phyloP scores from a whole-genome alignment of 2,329 filamentous ascomycete genomes.

The Eutypa lata region DNA sequence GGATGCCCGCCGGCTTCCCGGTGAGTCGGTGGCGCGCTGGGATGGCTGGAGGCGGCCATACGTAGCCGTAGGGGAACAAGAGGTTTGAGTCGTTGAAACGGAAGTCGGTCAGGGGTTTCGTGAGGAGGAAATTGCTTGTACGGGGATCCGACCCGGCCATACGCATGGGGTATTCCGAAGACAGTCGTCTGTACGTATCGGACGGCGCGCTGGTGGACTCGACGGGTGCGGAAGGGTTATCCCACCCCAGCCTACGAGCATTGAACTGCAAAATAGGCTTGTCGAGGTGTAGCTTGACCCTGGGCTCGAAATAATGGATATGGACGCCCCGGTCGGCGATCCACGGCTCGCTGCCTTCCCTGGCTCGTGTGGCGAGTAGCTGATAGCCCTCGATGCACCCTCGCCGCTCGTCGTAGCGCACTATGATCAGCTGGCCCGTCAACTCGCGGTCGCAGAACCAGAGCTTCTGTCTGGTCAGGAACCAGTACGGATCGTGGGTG shows the following conservation, averaged over 20 bases:
- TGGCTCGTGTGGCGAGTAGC: constrained; percentile 62
- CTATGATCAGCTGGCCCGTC: constrained; percentile 71
- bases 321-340: constrained; percentile 60
- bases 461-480: constrained; percentile 72
- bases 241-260: constrained; percentile 21
- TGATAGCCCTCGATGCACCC: constrained; percentile 80
- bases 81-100: constrained; percentile 26
- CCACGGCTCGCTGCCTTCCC: constrained; percentile 60
- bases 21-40: constrained; percentile 57
- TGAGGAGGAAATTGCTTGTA: constrained; percentile 66
- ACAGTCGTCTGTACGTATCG: constrained; percentile 32
- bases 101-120: constrained; percentile 45
- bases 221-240: constrained; percentile 13
- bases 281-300: constrained; percentile 69
- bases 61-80: constrained; percentile 43
- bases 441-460: constrained; percentile 80
- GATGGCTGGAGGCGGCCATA: constrained; percentile 75
- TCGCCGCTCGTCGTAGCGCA: constrained; percentile 69
- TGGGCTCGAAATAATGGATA: constrained; percentile 70
- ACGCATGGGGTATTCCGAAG: constrained; percentile 51
- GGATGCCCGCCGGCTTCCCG: constrained; percentile 24
- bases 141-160: constrained; percentile 46
- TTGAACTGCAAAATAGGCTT: constrained; percentile 64
- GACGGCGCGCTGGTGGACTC: constrained; percentile 13
- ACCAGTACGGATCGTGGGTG: constrained; percentile 79